Conservation (phyloP, 139 green algal genomes). For the Diplosphaera chodatii region DNA sequence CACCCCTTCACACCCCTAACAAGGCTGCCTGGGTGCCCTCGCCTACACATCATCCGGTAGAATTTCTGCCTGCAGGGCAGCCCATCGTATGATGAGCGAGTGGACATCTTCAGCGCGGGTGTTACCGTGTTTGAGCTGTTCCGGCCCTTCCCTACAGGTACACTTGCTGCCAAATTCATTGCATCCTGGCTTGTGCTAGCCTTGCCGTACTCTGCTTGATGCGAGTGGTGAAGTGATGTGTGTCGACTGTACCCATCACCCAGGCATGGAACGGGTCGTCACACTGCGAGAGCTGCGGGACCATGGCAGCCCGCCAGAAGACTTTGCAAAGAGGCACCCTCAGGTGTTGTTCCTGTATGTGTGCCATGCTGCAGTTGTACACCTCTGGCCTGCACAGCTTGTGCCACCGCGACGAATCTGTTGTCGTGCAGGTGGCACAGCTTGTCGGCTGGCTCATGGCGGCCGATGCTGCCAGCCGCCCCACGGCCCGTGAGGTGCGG, state of each 20-base stretch:
- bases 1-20: no score
- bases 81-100: constrained; percentile 69
- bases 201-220: no score
- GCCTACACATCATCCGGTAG: no score
- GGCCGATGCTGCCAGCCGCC: constrained; percentile 62
- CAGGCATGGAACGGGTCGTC: constrained; percentile 77
- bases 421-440: constrained; percentile 14
- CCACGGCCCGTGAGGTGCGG: constrained; percentile 47
- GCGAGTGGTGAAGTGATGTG: no score
- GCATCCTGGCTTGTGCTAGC: no score
- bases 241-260: no score
- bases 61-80: constrained; percentile 40
- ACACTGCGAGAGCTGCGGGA: constrained; percentile 70
- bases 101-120: constrained; percentile 82
- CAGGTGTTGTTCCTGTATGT: constrained; percentile 9
- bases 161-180: no score
- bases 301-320: constrained; percentile 42
- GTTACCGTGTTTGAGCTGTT: constrained; percentile 88
- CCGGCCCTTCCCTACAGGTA: constrained; percentile 82
- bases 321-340: constrained; percentile 55
- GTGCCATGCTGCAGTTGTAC: constrained; percentile 1
- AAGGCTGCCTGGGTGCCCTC: no score
- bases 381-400: no score
- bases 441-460: constrained; percentile 67
- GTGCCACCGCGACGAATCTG: no score